Evolutionary conservation across 2,329 filamentous ascomycete species (phyloP), one percentile per base, ranked within the genome.

Genomic region (Periconia macrospinosa): DNA sequence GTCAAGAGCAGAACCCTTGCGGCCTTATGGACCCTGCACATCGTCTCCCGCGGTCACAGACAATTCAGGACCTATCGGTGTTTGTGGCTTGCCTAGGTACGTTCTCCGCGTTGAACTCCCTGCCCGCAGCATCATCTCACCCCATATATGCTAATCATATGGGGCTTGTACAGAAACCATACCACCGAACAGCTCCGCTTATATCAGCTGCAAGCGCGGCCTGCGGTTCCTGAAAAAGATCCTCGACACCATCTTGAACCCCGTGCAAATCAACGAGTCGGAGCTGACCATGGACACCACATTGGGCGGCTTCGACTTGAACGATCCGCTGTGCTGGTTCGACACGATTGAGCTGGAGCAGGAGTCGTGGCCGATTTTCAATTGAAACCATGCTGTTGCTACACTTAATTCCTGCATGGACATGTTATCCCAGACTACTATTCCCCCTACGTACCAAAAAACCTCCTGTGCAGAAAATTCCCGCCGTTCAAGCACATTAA

Each of bases 11-110:
- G 46, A 41, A 67, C 17, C 56, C 60, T 1, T 40, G 47, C 0
- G 62, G 59, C 10, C 46, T 48, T 57, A 71, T 35, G 27, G 61
- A 47, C n/a, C 51, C 54, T 61, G 61, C 60, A 1, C 57, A 70
- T 59, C 52, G 75, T 9, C 62, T 79, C 1, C 74, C 75, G 13
- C 68, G 77, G 10, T 77, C 76, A 0, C 76, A 78, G 23, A 77
- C 74, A 0, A 77, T 79, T 6, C 76, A 79, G 52, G 71, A 75
- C 35, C 69, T 79, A 2, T 75, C 73, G 27, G 76, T 79, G n/a
- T 76, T 78, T 56, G 74, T 76, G 14, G 73, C 75, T 1, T 74
- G 72, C 23, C 63, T 79, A 1, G 73, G 68, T 1, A 68, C 69
- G 46, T 30, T n/a, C n/a, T n/a, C n/a, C n/a, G n/a, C n/a, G n/a